Percentiles rank a stretch among this genome's conserved stretches.
Evolutionary conservation across 106 monocot genomes (phyloP).

Genomic region (Iris macrosiphon): DNA sequence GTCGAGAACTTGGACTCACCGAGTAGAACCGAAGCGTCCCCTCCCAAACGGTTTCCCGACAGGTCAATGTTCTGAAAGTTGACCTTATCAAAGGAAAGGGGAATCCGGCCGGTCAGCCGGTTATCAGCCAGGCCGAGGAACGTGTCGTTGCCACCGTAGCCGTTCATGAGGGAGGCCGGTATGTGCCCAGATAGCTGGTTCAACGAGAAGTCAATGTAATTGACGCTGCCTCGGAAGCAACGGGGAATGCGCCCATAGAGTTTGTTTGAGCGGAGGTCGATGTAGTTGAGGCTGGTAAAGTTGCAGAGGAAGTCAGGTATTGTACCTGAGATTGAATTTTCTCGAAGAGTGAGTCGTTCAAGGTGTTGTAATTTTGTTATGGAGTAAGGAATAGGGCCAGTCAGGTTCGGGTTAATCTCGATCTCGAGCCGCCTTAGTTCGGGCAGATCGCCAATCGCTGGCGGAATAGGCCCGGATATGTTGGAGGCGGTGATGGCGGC

Average conservation of each 20-base stretch:
- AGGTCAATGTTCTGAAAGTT: slow-evolving; percentile 23
- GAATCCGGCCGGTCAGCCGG: slow-evolving; percentile 37
- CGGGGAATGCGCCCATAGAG: slow-evolving; percentile 40
- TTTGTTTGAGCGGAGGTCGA: slow-evolving; percentile 35
- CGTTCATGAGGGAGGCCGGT: slow-evolving; percentile 16
- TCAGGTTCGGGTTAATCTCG: not conserved
- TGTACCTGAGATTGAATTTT: slow-evolving; percentile 36
- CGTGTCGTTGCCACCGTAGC: not conserved
- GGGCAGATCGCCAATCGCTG: slow-evolving; percentile 2
- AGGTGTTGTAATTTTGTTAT: slow-evolving; percentile 22
- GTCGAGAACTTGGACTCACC: slow-evolving; percentile 11
- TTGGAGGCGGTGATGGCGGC: not conserved
- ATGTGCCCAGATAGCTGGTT: slow-evolving; percentile 44
- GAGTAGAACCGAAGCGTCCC: slow-evolving; percentile 48
- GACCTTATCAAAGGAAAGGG: slow-evolving; percentile 4
- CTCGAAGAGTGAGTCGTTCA: slow-evolving; percentile 23
- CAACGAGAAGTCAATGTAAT: slow-evolving; percentile 25
- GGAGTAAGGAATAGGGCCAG: slow-evolving; percentile 23
- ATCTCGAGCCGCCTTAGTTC: not conserved
- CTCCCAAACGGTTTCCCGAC: slow-evolving; percentile 35
- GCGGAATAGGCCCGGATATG: not conserved
- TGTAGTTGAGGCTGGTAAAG: slow-evolving; percentile 11
- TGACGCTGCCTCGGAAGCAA: slow-evolving; percentile 13
- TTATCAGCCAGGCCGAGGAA: slow-evolving; percentile 34
- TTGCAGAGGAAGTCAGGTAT: slow-evolving; percentile 36